Base-by-base conservation (phyloP, 805 yeast genomes). In the Saccharomycopsis guyanensis region DNA sequence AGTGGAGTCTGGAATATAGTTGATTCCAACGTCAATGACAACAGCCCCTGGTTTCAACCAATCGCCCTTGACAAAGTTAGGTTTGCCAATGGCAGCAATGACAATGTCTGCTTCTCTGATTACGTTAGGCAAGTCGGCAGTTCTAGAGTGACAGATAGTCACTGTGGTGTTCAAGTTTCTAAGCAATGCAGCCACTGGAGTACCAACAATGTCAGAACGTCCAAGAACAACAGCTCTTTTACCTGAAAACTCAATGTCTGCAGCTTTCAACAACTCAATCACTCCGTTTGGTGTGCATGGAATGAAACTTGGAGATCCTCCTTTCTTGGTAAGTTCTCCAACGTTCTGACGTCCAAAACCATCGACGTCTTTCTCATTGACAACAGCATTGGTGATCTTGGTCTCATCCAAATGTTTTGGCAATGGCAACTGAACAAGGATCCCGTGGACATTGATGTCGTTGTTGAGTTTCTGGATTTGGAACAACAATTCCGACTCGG, bases 211-310 rank as follows among this genome's bases (percentile, higher is more conserved):
- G 63, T 85, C 91, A 33, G 89, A 82, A 66, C 95, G 75, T 41
- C 95, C 95, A 53, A 85, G 66, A 19, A 85, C 88, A 36, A 85
- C 93, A n/a, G 89, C 91, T 57, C 77, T 72, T 50, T 80, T 73
- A 52, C 93, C 93, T 27, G 66, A 59, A 39, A 84, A 59, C 6
- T 66, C 62, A 19, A 82, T 73, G 16, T 76, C 73, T 27, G 83
- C 70, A 52, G 74, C 71, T 53, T 75, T 66, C 49, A 85, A 66
- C 53, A 85, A 66, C 57, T 76, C 75, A 65, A 85, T 73, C 55
- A 83, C 78, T 23, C 94, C 95, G 62, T 82, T 74, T 43, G 95
- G 95, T 18, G 95, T 85, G 62, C 94, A 85, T 34, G 95, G 94
- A 57, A 81, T 68, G 63, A 80, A 85, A 47, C 62, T 61, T 33